Percentiles rank a stretch among this genome's conserved stretches.
These are phyloP conservation scores for Lepidopterella palustris DNA, from an alignment of 495 filamentous ascomycete genomes.

Conservation along the genomic window DNA sequence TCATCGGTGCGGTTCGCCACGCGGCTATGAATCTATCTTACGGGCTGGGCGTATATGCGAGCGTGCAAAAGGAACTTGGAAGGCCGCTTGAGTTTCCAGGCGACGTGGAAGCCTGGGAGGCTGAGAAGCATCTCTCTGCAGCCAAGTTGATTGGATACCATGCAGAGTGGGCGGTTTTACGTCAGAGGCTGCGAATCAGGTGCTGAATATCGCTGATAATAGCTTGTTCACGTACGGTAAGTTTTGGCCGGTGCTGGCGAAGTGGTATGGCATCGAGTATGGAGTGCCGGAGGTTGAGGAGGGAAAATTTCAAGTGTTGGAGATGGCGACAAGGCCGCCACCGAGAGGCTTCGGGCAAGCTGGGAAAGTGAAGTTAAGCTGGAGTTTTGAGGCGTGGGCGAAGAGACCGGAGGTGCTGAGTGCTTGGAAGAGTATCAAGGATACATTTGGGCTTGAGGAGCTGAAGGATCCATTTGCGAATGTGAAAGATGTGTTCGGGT, in stretches of 20 bases:
- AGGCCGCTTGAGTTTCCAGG: neutral
- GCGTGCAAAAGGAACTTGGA: neutral
- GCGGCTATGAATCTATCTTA: conserved; percentile 41
- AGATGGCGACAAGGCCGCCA: neutral
- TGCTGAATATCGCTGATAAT: neutral
- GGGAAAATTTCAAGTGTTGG: neutral
- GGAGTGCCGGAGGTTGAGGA: neutral
- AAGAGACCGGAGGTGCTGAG: neutral
- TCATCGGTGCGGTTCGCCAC: conserved; percentile 46
- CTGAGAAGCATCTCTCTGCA: neutral
- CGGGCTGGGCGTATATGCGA: neutral
- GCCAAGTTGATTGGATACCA: conserved; percentile 42
- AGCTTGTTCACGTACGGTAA: neutral
- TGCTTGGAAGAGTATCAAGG: neutral
- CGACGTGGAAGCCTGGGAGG: neutral
- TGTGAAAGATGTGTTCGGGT: neutral
- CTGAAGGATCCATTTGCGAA: neutral
- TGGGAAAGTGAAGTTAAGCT: neutral
- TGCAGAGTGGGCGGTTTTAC: conserved; percentile 47
- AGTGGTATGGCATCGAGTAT: neutral
- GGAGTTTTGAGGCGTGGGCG: neutral
- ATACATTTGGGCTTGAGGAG: neutral
- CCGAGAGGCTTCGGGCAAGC: neutral
- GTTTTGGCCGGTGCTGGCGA: neutral
- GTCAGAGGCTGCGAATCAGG: conserved; percentile 34